A percentile compares a stretch with the other conserved stretches of the same genome.
phyloP scores from a whole-genome alignment of 495 filamentous ascomycete genomes.

The Astrocystis sublimbata region DNA sequence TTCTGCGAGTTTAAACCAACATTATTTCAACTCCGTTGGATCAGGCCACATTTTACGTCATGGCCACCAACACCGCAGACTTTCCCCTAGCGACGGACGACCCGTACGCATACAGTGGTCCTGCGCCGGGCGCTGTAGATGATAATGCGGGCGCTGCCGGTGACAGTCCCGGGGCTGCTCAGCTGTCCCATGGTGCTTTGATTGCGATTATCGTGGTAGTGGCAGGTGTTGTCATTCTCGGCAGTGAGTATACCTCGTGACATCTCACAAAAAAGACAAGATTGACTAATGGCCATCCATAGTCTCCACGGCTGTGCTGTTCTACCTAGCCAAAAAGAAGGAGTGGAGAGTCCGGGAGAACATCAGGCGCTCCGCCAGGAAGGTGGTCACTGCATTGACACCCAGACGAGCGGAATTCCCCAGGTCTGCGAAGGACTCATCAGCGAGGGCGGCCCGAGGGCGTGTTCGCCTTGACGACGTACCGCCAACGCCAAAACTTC shows the following conservation, averaged over 20 bases:
- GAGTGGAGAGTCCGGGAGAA: conserved; percentile 58
- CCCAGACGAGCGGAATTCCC: conserved; percentile 57
- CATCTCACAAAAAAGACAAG: neutral
- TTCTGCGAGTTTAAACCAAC: neutral
- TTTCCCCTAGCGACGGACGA: conserved; percentile 44
- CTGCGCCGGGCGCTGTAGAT: conserved; percentile 35
- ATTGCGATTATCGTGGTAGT: conserved; percentile 65
- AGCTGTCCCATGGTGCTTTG: conserved; percentile 58
- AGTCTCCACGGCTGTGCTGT: conserved; percentile 53
- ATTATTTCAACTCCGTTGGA: neutral
- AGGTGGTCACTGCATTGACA: conserved; percentile 55
- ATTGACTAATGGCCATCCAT: conserved; percentile 27
- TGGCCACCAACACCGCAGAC: conserved; percentile 23
- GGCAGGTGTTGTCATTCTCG: conserved; percentile 55
- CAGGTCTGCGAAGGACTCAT: conserved; percentile 48
- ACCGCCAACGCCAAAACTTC: conserved; percentile 51
- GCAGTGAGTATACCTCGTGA: conserved; percentile 46
- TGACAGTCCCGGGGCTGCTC: conserved; percentile 46
- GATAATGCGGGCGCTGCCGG: conserved; percentile 58
- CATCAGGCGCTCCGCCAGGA: conserved; percentile 53
- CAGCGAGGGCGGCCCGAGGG: conserved; percentile 28
- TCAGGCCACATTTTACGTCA: conserved; percentile 13
- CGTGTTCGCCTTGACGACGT: conserved; percentile 50
- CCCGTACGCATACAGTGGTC: conserved; percentile 28
- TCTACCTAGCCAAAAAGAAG: conserved; percentile 58